phyloP scores from a whole-genome alignment of 2,329 filamentous ascomycete genomes.

The Diaporthe citriasiana region DNA sequence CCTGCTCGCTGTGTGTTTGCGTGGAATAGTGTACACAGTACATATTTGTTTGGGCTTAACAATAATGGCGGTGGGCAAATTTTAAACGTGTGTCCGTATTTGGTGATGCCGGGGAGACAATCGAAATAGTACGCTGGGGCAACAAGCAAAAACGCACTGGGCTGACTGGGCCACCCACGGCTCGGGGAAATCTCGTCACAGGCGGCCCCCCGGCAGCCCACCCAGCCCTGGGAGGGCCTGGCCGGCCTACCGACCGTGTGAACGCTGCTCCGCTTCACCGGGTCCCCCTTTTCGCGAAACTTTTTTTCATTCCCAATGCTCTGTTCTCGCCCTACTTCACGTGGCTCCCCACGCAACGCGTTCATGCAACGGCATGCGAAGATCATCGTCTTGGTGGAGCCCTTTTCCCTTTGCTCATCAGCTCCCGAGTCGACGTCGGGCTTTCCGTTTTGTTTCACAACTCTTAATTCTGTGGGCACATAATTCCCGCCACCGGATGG shows the following conservation, averaged over 20 bases:
- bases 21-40: no score
- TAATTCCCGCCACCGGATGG: neutral
- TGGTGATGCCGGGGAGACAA: neutral
- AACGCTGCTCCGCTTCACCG: slow-evolving; percentile 3
- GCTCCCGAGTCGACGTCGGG: slow-evolving; percentile 3
- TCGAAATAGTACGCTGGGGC: slow-evolving; percentile 7
- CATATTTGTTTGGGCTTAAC: neutral
- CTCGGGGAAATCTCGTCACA: neutral
- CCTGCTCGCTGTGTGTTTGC: no score
- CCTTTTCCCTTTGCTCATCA: neutral
- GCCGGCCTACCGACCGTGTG: slow-evolving; percentile 13
- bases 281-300: neutral
- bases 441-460: slow-evolving; percentile 21
- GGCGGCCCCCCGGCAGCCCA: neutral
- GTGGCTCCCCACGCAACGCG: slow-evolving; percentile 19
- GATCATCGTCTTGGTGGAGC: slow-evolving; percentile 13
- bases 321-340: slow-evolving; percentile 8
- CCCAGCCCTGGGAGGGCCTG: slow-evolving; percentile 29
- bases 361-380: neutral
- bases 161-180: no score
- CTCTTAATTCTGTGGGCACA: slow-evolving; percentile 9
- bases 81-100: neutral
- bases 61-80: slow-evolving; percentile 17
- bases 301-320: slow-evolving; percentile 9
- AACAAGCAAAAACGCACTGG: neutral